Conservation (phyloP, 805 yeast species). For the Yarrowia alimentaria region DNA sequence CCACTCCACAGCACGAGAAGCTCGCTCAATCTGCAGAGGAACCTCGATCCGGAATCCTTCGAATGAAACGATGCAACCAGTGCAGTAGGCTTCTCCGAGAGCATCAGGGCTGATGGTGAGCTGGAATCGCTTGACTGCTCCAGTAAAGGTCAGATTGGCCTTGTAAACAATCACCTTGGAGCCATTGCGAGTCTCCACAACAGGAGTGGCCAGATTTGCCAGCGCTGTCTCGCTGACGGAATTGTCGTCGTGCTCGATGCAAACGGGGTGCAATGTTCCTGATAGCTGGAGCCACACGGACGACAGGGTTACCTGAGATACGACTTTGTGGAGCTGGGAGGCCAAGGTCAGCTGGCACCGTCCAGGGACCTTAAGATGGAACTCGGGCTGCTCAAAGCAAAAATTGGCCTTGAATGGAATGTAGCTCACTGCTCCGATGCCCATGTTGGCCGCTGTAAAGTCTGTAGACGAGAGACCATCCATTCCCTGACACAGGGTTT, state of each 20-base stretch:
- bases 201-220: conserved; percentile 7
- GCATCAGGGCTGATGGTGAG: conserved; percentile 6
- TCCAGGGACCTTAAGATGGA: conserved; percentile 31
- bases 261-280: conserved; percentile 26
- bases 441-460: conserved; percentile 14
- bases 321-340: conserved; percentile 22
- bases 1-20: conserved; percentile 12
- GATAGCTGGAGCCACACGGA: conserved; percentile 28
- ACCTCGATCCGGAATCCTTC: conserved; percentile 10
- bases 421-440: conserved; percentile 16
- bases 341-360: conserved; percentile 31
- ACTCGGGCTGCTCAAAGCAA: conserved; percentile 30
- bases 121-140: conserved; percentile 11
- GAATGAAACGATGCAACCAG: conserved; percentile 21
- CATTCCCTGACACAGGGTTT: neutral
- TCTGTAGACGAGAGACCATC: neutral
- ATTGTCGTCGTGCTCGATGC: conserved; percentile 28
- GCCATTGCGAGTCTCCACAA: conserved; percentile 9
- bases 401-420: conserved; percentile 30
- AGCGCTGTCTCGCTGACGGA: conserved; percentile 2
- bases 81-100: conserved; percentile 17
- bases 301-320: conserved; percentile 6
- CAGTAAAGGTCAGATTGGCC: conserved; percentile 16
- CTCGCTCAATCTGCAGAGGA: conserved; percentile 17
- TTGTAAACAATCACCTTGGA: conserved; percentile 19